Evolutionary conservation across 768 basidiomycete genomes (phyloP).

Genomic region (Naganishia vishniacii): DNA sequence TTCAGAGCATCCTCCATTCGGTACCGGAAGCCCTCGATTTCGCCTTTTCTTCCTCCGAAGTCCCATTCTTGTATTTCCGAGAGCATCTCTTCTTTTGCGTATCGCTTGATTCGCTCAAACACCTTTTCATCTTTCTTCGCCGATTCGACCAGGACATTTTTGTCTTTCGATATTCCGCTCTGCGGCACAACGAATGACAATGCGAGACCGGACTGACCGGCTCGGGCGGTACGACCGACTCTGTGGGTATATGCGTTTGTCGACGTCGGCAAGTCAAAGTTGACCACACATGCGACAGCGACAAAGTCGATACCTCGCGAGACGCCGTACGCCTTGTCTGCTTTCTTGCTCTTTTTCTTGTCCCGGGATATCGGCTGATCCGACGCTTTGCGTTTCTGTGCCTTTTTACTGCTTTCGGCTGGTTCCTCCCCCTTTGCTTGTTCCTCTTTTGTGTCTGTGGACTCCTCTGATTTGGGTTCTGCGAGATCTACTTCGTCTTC

Average conservation of each 20-base stretch:
- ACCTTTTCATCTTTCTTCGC: conserved; percentile 70
- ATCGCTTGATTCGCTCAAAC: conserved; percentile 69
- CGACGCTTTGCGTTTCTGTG: conserved; percentile 26
- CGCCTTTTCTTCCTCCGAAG: conserved; percentile 74
- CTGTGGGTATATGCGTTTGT: conserved; percentile 88
- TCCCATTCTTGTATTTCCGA: conserved; percentile 75
- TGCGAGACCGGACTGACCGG: conserved; percentile 85
- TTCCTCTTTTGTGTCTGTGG: conserved; percentile 48
- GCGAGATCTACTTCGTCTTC: conserved; percentile 49
- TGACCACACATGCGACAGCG: conserved; percentile 92
- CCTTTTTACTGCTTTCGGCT: conserved; percentile 26
- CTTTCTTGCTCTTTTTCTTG: conserved; percentile 32
- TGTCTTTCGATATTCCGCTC: conserved; percentile 47
- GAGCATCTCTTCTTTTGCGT: conserved; percentile 59
- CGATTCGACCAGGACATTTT: conserved; percentile 64
- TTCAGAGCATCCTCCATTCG: conserved; percentile 94
- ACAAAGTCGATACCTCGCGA: conserved; percentile 95
- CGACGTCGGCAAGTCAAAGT: conserved; percentile 91
- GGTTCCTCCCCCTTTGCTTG: conserved; percentile 24
- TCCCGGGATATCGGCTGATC: conserved; percentile 18
- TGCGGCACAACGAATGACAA: conserved; percentile 73
- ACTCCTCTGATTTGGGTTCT: conserved; percentile 19
- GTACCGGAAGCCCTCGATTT: conserved; percentile 95
- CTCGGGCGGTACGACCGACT: conserved; percentile 92
- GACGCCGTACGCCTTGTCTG: conserved; percentile 80